Conservation (phyloP, 2,329 filamentous ascomycete genomes). For the Penicillium sp. region DNA sequence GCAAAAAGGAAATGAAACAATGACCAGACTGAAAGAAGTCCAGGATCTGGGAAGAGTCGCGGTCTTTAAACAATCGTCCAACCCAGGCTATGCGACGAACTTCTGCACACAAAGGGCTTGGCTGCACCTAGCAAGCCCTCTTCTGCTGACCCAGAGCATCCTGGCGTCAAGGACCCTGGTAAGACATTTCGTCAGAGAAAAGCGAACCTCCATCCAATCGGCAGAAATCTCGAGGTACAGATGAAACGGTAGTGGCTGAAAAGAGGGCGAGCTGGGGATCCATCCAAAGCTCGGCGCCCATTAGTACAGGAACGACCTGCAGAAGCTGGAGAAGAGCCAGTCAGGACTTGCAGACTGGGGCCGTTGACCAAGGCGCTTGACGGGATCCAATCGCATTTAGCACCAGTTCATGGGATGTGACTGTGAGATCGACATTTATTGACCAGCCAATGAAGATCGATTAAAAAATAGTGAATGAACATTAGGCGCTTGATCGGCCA, state of each 20-base stretch:
- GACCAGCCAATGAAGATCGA: not conserved
- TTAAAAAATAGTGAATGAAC: constrained; percentile 3
- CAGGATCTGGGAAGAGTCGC: not conserved
- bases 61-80: constrained; percentile 1
- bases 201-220: constrained; percentile 14
- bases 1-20: constrained; percentile 22
- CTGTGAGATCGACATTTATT: not conserved
- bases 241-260: constrained; percentile 14
- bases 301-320: constrained; percentile 24
- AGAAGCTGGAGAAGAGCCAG: constrained; percentile 5
- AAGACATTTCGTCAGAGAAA: constrained; percentile 16
- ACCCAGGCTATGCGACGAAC: not conserved
- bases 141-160: not conserved
- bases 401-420: not conserved
- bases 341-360: not conserved
- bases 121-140: not conserved
- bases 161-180: constrained; percentile 2
- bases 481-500: constrained; percentile 3
- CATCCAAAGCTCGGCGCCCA: constrained; percentile 8
- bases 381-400: not conserved
- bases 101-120: constrained; percentile 2
- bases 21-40: constrained; percentile 1
- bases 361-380: constrained; percentile 6
- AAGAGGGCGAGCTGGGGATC: constrained; percentile 1
- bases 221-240: constrained; percentile 2